phyloP scores from a whole-genome alignment of 129 eudicot genomes.

The Chrysanthemum seticuspe region DNA sequence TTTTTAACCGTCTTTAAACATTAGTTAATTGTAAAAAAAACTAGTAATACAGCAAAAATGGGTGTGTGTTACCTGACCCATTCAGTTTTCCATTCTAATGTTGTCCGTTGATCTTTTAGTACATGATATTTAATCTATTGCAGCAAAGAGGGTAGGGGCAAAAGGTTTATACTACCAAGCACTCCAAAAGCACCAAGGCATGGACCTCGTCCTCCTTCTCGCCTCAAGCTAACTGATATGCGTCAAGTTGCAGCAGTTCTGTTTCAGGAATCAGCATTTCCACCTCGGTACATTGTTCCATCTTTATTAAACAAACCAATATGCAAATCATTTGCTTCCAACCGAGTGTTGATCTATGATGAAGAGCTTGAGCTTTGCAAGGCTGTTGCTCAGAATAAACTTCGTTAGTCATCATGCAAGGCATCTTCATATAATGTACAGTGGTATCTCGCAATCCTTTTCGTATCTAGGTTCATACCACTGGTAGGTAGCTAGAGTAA shows the following conservation, averaged over 20 bases:
- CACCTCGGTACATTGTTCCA: slow-evolving; percentile 70
- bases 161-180: slow-evolving; percentile 47
- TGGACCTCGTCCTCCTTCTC: slow-evolving; percentile 97
- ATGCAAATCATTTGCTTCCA: slow-evolving; percentile 81
- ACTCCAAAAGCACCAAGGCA: slow-evolving; percentile 98
- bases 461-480: slow-evolving; percentile 24
- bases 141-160: slow-evolving; percentile 65
- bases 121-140: slow-evolving; percentile 12
- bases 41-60: too few relatives aligned
- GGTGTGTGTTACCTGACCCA: too few relatives aligned
- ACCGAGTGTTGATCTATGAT: slow-evolving; percentile 84
- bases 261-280: slow-evolving; percentile 74
- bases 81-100: too few relatives aligned
- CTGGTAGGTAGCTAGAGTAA: slow-evolving; percentile 31
- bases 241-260: slow-evolving; percentile 86
- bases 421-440: slow-evolving; percentile 23
- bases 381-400: slow-evolving; percentile 97
- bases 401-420: slow-evolving; percentile 45
- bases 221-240: slow-evolving; percentile 77
- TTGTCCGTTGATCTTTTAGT: background rate
- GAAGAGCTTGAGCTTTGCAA: slow-evolving; percentile 89
- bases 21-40: too few relatives aligned
- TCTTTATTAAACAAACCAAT: slow-evolving; percentile 60
- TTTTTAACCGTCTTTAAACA: too few relatives aligned
- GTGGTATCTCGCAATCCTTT: slow-evolving; percentile 17